Evolutionary conservation across 2,329 filamentous ascomycete species (phyloP).

Genomic region (Aphanoascus verrucosus): DNA sequence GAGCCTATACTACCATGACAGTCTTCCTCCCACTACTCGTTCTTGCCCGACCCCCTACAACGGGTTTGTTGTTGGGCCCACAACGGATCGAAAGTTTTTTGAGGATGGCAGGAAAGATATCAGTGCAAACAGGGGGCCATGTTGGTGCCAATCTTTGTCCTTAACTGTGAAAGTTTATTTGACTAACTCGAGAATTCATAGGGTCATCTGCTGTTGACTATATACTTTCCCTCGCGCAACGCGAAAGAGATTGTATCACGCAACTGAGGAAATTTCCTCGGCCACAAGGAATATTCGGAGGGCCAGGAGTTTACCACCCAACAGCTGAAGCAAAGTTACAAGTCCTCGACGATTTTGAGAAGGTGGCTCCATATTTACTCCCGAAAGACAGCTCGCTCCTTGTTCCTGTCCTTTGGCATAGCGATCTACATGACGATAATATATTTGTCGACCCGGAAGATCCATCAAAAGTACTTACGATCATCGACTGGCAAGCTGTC

Average conservation of each 20-base stretch:
- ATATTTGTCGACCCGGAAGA: conserved; percentile 16
- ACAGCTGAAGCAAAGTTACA: conserved; percentile 1
- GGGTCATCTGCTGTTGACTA: conserved; percentile 3
- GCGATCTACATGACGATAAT: conserved; percentile 7
- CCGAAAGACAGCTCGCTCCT: conserved; percentile 2
- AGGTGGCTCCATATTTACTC: conserved; percentile 3
- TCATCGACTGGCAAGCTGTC: conserved; percentile 34
- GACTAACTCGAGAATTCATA: not conserved
- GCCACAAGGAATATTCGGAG: conserved; percentile 7
- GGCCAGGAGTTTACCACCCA: conserved; percentile 5
- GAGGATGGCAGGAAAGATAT: not conserved
- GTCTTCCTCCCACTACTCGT: not conserved
- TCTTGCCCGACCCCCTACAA: not conserved
- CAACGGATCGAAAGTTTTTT: not conserved
- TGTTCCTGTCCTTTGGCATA: conserved; percentile 10
- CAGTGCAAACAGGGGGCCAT: conserved; percentile 2
- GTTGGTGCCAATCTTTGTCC: not conserved
- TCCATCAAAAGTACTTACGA: conserved; percentile 25
- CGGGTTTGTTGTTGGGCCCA: conserved; percentile 5
- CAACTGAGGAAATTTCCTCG: not conserved
- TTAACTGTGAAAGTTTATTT: not conserved
- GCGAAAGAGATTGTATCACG: conserved; percentile 4
- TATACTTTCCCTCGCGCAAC: not conserved
- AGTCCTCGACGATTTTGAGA: conserved; percentile 4
- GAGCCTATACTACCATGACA: conserved; percentile 1